Evolutionary conservation across 768 basidiomycete species (phyloP), one percentile per base, ranked within the genome.

Genomic region (Pulveroboletus sp.): DNA sequence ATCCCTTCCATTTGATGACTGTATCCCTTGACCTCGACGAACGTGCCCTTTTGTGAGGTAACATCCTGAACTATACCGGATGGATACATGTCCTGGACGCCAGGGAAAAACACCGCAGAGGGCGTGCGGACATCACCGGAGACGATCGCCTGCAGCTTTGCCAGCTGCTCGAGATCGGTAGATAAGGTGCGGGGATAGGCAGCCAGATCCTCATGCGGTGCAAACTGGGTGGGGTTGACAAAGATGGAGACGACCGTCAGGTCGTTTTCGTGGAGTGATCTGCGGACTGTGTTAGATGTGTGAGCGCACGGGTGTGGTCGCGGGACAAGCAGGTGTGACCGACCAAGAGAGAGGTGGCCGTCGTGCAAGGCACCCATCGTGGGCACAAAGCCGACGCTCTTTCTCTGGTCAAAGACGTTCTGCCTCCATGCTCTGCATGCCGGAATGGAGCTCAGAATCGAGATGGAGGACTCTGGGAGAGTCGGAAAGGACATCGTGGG

Each of bases 361-460:
- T 87, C 83, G 65, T 99, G 96, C 38, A 99, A 71, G 2, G 95
- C 95, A 18, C 95, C 95, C 95, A 97, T 97, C 10, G 96, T 99
- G 1, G 96, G 81, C n/a, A 99, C 93, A 51, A 89, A 90, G 1
- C 96, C 96, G 6, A 99, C 91, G 1, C 81, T 77, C 62, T 83
- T 78, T 28, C 73, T 71, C 39, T 73, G 69, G 1, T 76, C 73
- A 51, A 79, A 80, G 0, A 83, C 89, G 30, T 69, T 69, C 43
- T 74, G 68, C 24, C 95, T 72, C 95, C 96, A 99, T 72, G 71
- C 68, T 35, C 89, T 76, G 59, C 80, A 86, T 0, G 76, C 69
- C 6, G 76, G 64, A 24, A 92, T 74, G 1, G 84, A 80, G 8
- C 73, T 79, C 55, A 91, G 78, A 45, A 79, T 61, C 24, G 67